Conservation (phyloP, 768 basidiomycete species). For the Pisolithus orientalis region DNA sequence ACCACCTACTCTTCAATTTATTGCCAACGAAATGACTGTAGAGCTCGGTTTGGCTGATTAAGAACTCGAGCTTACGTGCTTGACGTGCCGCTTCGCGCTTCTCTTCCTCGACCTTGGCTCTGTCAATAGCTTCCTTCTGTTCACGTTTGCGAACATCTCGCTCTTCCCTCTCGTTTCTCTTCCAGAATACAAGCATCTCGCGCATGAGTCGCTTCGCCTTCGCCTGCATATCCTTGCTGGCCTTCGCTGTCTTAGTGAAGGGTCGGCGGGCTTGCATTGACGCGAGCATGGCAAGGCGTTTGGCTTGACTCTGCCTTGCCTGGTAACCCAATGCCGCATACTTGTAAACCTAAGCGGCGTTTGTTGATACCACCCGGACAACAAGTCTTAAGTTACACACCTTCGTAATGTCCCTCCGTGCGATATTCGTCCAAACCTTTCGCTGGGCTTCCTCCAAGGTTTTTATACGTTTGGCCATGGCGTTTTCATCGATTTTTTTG, state of each 20-base stretch:
- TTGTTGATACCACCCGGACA: not conserved
- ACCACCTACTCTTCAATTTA: conserved; percentile 77
- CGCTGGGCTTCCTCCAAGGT: conserved; percentile 77
- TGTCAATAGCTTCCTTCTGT: conserved; percentile 89
- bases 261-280: conserved; percentile 76
- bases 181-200: conserved; percentile 97
- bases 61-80: conserved; percentile 93
- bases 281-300: conserved; percentile 69
- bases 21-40: conserved; percentile 99
- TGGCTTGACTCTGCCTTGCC: conserved; percentile 60
- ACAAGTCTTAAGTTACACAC: conserved; percentile 30
- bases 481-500: conserved; percentile 67
- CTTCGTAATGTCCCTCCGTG: conserved; percentile 77
- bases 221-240: conserved; percentile 74
- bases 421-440: conserved; percentile 89
- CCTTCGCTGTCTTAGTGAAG: conserved; percentile 67
- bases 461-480: conserved; percentile 70
- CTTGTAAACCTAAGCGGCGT: conserved; percentile 62
- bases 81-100: conserved; percentile 90
- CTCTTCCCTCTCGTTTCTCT: conserved; percentile 96
- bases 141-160: conserved; percentile 87
- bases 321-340: conserved; percentile 63
- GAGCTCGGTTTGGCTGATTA: conserved; percentile 97
- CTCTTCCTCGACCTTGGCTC: conserved; percentile 86
- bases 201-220: conserved; percentile 87